Conservation (phyloP, 371 early-diverging fungal genomes). For the Conidiobolus incongruus region DNA sequence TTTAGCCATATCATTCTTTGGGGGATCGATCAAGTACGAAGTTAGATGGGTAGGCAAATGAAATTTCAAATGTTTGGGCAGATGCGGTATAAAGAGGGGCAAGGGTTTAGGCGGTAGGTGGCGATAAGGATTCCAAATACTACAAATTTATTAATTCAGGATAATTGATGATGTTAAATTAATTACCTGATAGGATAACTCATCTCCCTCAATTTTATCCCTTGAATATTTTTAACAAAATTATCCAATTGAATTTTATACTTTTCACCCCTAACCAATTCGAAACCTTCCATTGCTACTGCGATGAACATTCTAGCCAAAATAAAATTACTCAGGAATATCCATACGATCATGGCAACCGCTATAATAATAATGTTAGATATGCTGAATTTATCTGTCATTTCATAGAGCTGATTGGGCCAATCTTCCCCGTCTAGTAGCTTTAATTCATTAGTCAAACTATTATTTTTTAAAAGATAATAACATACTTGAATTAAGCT, state of each 20-base stretch:
- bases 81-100: too few species aligned
- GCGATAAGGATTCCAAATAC: too few species aligned
- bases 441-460: too few species aligned
- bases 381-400: constrained; percentile 10
- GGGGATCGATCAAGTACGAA: too few species aligned
- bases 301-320: constrained; percentile 34
- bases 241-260: constrained; percentile 15
- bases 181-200: too few species aligned
- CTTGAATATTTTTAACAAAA: not conserved
- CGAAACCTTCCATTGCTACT: constrained; percentile 31
- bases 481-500: constrained; percentile 14
- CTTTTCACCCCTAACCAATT: constrained; percentile 28
- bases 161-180: too few species aligned
- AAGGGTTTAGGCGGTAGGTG: too few species aligned
- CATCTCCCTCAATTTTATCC: not conserved
- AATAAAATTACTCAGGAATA: constrained; percentile 33
- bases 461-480: too few species aligned
- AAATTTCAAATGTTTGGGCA: too few species aligned
- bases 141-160: too few species aligned
- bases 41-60: too few species aligned
- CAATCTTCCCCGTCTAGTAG: constrained; percentile 45
- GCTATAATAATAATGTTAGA: constrained; percentile 16
- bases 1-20: too few species aligned
- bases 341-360: constrained; percentile 29
- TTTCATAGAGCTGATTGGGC: constrained; percentile 29